These are phyloP conservation scores for Eucalyptus marginata DNA, from an alignment of 345 rosid genomes.

Conservation along the genomic window DNA sequence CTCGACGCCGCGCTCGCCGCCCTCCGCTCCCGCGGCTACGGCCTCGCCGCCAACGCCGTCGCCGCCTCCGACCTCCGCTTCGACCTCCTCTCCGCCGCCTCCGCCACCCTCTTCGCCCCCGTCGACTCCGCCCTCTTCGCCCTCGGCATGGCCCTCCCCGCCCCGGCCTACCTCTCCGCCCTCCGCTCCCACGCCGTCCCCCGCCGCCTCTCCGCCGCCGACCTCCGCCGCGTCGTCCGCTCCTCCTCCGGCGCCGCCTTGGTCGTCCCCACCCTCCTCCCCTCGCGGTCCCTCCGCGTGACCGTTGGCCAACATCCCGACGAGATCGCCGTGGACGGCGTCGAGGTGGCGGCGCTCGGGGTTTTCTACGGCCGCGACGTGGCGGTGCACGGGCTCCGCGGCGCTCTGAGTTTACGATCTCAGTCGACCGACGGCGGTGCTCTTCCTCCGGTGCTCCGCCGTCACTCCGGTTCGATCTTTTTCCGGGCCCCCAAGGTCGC, in stretches of 20 bases:
- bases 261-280: constrained; percentile 21
- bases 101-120: constrained; percentile 27
- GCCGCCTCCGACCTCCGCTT: not conserved
- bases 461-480: not conserved
- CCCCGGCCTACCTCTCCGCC: constrained; percentile 19
- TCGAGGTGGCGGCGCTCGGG: constrained; percentile 13
- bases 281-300: constrained; percentile 12
- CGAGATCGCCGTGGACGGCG: constrained; percentile 5
- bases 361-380: constrained; percentile 20
- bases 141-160: constrained; percentile 33
- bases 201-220: constrained; percentile 18
- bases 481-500: not conserved
- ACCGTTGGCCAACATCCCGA: not conserved
- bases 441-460: not conserved
- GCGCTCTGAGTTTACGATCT: not conserved
- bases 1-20: not conserved
- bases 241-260: not conserved
- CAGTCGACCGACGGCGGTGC: not conserved
- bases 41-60: not conserved
- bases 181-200: constrained; percentile 34
- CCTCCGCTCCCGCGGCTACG: not conserved
- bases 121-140: constrained; percentile 26
- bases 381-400: constrained; percentile 28
- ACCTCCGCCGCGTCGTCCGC: constrained; percentile 10
- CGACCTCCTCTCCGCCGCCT: constrained; percentile 16